Evolutionary conservation across 345 rosid species (phyloP).

Genomic region (Aquilaria malaccensis): DNA sequence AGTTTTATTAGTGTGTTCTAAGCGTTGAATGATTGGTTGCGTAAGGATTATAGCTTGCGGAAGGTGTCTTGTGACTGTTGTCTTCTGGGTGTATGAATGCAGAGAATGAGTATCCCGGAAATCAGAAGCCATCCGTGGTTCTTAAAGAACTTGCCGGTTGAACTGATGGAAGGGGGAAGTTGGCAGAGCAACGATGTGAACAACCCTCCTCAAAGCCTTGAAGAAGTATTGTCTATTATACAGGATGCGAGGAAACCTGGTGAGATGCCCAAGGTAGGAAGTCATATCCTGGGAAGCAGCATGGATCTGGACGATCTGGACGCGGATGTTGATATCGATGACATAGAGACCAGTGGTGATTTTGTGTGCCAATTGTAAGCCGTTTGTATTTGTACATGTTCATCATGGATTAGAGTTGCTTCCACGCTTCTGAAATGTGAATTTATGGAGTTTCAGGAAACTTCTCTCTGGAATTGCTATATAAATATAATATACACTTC

Average conservation of each 20-base stretch:
- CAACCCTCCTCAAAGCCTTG: conserved; percentile 51
- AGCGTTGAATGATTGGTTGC: too few species aligned
- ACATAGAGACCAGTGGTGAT: conserved; percentile 47
- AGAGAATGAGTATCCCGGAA: conserved; percentile 35
- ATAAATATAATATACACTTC: too few species aligned
- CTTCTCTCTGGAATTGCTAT: too few species aligned
- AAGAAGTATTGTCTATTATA: conserved; percentile 42
- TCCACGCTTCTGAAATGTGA: too few species aligned
- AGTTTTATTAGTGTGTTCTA: too few species aligned
- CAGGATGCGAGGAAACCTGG: conserved; percentile 52
- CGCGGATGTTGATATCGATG: conserved; percentile 35
- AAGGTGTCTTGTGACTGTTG: too few species aligned
- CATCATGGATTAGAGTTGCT: too few species aligned
- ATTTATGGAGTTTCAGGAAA: too few species aligned
- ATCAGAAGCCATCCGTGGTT: conserved; percentile 61
- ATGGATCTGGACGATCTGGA: conserved; percentile 70
- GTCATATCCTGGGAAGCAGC: conserved; percentile 33
- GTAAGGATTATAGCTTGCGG: too few species aligned
- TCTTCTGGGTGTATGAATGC: background rate
- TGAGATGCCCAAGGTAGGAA: conserved; percentile 24
- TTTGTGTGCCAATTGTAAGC: conserved; percentile 36
- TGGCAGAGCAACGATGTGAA: conserved; percentile 48
- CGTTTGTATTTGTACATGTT: too few species aligned
- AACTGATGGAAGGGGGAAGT: conserved; percentile 50
- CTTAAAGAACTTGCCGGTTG: conserved; percentile 56